These are phyloP conservation scores for Catharanthus roseus DNA, from an alignment of 257 asterid genomes.

Conservation along the genomic window DNA sequence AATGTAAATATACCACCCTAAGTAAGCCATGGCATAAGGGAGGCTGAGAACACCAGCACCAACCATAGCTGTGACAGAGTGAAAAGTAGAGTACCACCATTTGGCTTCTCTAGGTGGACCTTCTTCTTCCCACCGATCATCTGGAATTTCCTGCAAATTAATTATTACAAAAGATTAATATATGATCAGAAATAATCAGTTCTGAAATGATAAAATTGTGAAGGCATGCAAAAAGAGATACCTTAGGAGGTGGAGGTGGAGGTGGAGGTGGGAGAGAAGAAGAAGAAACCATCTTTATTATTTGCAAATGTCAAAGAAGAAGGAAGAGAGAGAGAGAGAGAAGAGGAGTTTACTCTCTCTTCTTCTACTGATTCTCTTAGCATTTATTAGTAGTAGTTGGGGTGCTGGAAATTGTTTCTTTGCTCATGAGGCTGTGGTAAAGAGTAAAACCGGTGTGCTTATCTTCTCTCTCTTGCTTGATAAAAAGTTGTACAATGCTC, in stretches of 20 bases:
- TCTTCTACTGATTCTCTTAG: not conserved
- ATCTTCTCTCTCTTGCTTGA: too few species aligned
- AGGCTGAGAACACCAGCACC: conserved; percentile 86
- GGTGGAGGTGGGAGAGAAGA: not conserved
- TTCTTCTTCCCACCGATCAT: conserved; percentile 11
- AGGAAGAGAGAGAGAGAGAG: not conserved
- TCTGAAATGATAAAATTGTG: too few species aligned
- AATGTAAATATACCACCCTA: conserved; percentile 6
- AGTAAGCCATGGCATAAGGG: conserved; percentile 69
- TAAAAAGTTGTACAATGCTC: too few species aligned
- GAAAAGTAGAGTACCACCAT: conserved; percentile 97
- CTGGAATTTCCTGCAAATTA: conserved; percentile 16
- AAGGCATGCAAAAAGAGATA: not conserved
- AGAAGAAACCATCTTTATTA: conserved; percentile 9
- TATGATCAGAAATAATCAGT: too few species aligned
- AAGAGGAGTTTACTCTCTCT: too few species aligned
- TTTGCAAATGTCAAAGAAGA: not conserved
- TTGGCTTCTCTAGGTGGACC: conserved; percentile 67
- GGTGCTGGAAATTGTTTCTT: not conserved
- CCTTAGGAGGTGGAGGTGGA: conserved; percentile 8
- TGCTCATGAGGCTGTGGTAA: not conserved
- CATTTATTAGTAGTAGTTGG: conserved; percentile 4
- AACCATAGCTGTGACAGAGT: conserved; percentile 91
- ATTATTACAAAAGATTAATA: too few species aligned
- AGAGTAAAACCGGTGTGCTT: too few species aligned